Conservation (phyloP, 352 stramenopile genomes). For the Globisporangium yorkense region DNA sequence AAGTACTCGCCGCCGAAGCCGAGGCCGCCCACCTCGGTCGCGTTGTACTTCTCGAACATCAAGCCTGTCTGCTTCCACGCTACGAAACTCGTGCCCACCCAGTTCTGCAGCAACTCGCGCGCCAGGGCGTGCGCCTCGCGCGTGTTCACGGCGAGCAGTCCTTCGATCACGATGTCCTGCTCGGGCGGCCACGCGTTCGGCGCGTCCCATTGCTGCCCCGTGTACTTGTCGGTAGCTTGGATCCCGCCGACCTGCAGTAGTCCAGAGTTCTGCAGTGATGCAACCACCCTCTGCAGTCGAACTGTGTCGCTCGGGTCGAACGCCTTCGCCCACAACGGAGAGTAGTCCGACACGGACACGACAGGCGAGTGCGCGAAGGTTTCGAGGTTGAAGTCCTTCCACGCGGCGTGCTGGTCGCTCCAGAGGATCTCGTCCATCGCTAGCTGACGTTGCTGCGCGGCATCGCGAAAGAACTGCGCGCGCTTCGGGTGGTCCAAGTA, state of each 20-base stretch:
- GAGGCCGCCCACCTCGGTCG: constrained; percentile 49
- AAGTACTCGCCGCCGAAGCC: constrained; percentile 85
- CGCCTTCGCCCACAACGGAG: constrained; percentile 71
- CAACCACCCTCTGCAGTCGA: constrained; percentile 40
- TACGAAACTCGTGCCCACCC: constrained; percentile 51
- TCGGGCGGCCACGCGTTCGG: constrained; percentile 85
- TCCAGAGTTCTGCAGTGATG: constrained; percentile 44
- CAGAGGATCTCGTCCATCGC: constrained; percentile 75
- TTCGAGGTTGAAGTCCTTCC: constrained; percentile 73
- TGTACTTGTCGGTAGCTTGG: constrained; percentile 58
- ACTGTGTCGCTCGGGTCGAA: constrained; percentile 40
- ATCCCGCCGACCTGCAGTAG: constrained; percentile 63
- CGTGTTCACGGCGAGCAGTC: constrained; percentile 49
- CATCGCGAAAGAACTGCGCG: constrained; percentile 36
- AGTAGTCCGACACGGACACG: constrained; percentile 63
- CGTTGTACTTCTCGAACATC: constrained; percentile 91
- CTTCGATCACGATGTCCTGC: constrained; percentile 80
- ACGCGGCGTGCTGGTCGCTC: constrained; percentile 42
- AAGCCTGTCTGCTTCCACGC: constrained; percentile 65
- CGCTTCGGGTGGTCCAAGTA: constrained; percentile 36
- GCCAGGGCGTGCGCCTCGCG: constrained; percentile 44
- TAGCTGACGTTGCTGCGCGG: constrained; percentile 28
- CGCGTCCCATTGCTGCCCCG: constrained; percentile 84
- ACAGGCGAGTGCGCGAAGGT: constrained; percentile 34
- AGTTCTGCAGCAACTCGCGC: constrained; percentile 45